Conservation (phyloP, 2,329 filamentous ascomycete genomes). For the Fusarium setosum region DNA sequence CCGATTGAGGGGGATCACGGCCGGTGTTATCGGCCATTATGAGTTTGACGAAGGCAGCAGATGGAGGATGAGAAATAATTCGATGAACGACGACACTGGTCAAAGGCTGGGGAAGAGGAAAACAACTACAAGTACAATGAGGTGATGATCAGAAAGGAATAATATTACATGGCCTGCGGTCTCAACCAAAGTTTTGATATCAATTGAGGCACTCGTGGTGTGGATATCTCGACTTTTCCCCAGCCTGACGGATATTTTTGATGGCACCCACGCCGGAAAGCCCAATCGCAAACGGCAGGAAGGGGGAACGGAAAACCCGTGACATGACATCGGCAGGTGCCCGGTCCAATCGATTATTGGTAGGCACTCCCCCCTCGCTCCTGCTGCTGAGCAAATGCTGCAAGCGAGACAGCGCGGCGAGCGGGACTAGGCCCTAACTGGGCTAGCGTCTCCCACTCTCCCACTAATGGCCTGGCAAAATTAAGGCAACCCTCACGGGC, state of each 20-base stretch:
- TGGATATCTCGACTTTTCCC: constrained; percentile 26
- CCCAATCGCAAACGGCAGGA: constrained; percentile 18
- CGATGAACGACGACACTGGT: not conserved
- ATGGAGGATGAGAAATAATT: not conserved
- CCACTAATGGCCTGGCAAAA: constrained; percentile 56
- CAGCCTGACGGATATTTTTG: constrained; percentile 8
- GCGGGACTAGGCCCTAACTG: constrained; percentile 34
- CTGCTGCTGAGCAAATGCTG: constrained; percentile 31
- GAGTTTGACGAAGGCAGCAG: not conserved
- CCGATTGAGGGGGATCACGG: constrained; percentile 33
- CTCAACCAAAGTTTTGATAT: constrained; percentile 14
- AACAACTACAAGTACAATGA: constrained; percentile 18
- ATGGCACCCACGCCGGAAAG: not conserved
- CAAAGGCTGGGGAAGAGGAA: not conserved
- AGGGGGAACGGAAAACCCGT: constrained; percentile 32
- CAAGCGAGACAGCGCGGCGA: constrained; percentile 34
- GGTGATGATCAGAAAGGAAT: not conserved
- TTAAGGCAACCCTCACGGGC: constrained; percentile 56
- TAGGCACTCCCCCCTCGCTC: constrained; percentile 12
- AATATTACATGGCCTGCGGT: constrained; percentile 37
- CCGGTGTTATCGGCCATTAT: constrained; percentile 34
- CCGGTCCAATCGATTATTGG: constrained; percentile 10
- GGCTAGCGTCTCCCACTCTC: constrained; percentile 56
- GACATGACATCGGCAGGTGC: constrained; percentile 29
- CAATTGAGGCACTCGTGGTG: constrained; percentile 19